Percentiles rank a stretch among this genome's conserved stretches.
Evolutionary conservation across 2,329 filamentous ascomycete genomes (phyloP).

Genomic region (Domatiomyces catenatus): DNA sequence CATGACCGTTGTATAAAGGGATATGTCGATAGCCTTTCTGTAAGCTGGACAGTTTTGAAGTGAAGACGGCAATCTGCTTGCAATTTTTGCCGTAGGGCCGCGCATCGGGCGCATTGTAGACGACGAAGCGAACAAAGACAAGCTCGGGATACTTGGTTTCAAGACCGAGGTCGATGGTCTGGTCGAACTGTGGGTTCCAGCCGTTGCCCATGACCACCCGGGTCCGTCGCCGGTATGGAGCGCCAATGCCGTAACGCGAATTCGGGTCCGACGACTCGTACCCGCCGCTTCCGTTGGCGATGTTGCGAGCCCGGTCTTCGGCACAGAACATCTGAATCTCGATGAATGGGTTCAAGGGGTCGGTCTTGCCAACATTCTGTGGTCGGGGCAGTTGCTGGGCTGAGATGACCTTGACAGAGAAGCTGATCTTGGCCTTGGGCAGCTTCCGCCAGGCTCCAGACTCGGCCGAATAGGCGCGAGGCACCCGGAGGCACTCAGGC

Average conservation of each 20-base stretch:
- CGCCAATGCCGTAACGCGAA: constrained; percentile 50
- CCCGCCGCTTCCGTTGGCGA: constrained; percentile 50
- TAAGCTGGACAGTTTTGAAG: constrained; percentile 75
- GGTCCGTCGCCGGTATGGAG: constrained; percentile 64
- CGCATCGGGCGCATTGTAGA: constrained; percentile 72
- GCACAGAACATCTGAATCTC: constrained; percentile 91
- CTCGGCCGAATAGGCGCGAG: constrained; percentile 15
- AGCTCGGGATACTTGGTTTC: constrained; percentile 91
- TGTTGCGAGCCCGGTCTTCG: constrained; percentile 72
- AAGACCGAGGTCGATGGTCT: constrained; percentile 62
- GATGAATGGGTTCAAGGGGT: constrained; percentile 78
- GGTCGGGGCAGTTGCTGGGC: constrained; percentile 87
- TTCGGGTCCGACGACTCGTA: constrained; percentile 49
- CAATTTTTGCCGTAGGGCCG: constrained; percentile 49
- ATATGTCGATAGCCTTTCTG: constrained; percentile 87
- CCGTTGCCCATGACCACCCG: constrained; percentile 73
- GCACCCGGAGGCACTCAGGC: constrained; percentile 58
- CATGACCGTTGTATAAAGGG: constrained; percentile 72
- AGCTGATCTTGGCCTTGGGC: constrained; percentile 47
- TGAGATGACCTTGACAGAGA: constrained; percentile 77
- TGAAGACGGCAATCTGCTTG: constrained; percentile 68
- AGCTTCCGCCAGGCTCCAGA: constrained; percentile 21
- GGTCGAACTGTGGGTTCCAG: constrained; percentile 80
- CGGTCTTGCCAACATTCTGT: constrained; percentile 52
- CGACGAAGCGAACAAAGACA: constrained; percentile 83